Base-by-base conservation (phyloP, 305 asterid genomes). In the Vinca major region DNA sequence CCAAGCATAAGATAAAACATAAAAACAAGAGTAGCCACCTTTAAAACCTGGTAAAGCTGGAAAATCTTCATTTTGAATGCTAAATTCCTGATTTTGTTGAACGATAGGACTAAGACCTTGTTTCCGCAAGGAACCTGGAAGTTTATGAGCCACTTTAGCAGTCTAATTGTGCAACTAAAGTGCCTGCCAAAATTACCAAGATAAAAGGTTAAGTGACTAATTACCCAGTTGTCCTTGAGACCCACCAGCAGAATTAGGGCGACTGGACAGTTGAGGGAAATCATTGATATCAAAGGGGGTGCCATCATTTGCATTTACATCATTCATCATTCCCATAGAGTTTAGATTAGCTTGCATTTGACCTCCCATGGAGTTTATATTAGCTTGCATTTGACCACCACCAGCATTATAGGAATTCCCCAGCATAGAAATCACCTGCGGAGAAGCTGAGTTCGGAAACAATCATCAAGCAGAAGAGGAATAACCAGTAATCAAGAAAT, bases 41-140 rank as follows among this genome's bases (percentile, higher is more conserved):
- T 89, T 94, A 75, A 83, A 88, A 78, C 99, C 99, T 68, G 96
- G 97, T 70, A 94, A 85, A 71, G 98, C 99, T 48, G 98, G 99
- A 71, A 94, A 94, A 81, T 94, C 99, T 87, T 94, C 99, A 79
- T 89, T 91, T 75, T 94, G 98, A 75, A 94, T 94, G 82, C 98
- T 94, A 80, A 94, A 94, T 79, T 94, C 99, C 79, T 94, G 99
- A 84, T 91, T 94, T 84, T 89, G 99, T 78, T 94, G 99, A 77
- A 81, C 93, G 56, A 94, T 85, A 64, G 96, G 91, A 77, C 87
- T 77, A 62, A 88, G 88, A 79, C 92, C 90, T 82, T 94, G 99
- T 79, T 94, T 91, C 73, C 97, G 89, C 85, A 94, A 72, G 52
- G 98, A 88, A 77, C 97, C 99, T 89, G 85, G 80, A 79, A 81